Percentiles rank a stretch among this genome's conserved stretches.
Conservation (phyloP, 2,329 filamentous ascomycete genomes). For the Aureobasidium melanogenum region DNA sequence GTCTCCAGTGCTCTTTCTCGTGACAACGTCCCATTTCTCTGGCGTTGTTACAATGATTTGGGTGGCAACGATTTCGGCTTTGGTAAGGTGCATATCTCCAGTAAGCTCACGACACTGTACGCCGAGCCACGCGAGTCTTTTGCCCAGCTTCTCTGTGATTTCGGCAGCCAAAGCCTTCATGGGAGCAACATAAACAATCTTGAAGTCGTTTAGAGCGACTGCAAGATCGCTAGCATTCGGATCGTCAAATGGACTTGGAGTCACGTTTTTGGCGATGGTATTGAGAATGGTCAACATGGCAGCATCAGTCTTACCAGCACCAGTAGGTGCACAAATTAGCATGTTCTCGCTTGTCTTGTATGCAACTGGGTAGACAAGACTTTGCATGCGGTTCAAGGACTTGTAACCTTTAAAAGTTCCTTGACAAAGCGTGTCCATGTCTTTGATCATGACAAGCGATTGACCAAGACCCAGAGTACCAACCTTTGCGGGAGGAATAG, state of each 20-base stretch:
- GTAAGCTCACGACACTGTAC: constrained; percentile 89
- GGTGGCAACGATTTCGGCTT: constrained; percentile 88
- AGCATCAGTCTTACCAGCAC: constrained; percentile 92
- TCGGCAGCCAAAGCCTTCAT: constrained; percentile 98
- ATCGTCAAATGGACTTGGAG: constrained; percentile 69
- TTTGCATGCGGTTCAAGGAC: constrained; percentile 94
- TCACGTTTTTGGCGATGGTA: constrained; percentile 75
- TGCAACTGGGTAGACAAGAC: constrained; percentile 86
- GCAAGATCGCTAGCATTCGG: constrained; percentile 67
- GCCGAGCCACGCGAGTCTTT: constrained; percentile 85
- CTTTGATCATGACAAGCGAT: constrained; percentile 67
- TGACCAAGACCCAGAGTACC: constrained; percentile 64
- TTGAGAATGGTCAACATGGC: constrained; percentile 95
- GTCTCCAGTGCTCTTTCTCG: constrained; percentile 91
- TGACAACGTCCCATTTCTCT: constrained; percentile 99
- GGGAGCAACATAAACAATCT: constrained; percentile 95
- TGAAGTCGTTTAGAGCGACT: constrained; percentile 82
- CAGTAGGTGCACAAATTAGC: constrained; percentile 95
- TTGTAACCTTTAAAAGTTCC: constrained; percentile 95
- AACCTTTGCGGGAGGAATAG: constrained; percentile 72
- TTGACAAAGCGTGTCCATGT: constrained; percentile 80
- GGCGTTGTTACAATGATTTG: constrained; percentile 98
- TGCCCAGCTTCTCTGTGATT: constrained; percentile 88
- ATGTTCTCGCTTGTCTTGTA: constrained; percentile 97
- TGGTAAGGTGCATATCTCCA: constrained; percentile 97